These are phyloP conservation scores for Gracilaria gracilis DNA, from an alignment of 23 red algal species.

Conservation along the genomic window DNA sequence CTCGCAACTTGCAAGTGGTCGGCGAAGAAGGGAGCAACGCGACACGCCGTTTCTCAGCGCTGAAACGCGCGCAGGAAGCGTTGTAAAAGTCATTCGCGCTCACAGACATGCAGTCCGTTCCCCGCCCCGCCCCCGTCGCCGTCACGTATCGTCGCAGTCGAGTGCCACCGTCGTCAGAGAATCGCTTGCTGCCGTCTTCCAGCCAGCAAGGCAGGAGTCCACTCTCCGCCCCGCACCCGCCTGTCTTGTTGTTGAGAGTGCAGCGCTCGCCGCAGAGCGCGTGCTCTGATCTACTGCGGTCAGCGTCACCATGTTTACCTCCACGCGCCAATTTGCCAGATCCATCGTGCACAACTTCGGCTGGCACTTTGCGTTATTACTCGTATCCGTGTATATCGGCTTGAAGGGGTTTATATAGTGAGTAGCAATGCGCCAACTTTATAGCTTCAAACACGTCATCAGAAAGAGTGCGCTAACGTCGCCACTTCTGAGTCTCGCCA, in stretches of 20 bases:
- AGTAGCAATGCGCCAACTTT: constrained; percentile 34
- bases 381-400: constrained; percentile 65
- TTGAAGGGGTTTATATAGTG: constrained; percentile 74
- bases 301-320: constrained; percentile 34
- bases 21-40: neutral
- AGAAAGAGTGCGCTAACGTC: neutral
- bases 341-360: constrained; percentile 60
- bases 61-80: no score
- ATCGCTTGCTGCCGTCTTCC: neutral
- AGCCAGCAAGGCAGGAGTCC: neutral
- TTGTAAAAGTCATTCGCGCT: no score
- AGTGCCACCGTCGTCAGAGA: neutral
- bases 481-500: neutral
- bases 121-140: neutral
- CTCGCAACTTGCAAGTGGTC: no score
- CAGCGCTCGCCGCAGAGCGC: neutral
- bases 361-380: constrained; percentile 64
- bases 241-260: neutral
- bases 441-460: neutral
- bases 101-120: no score
- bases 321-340: constrained; percentile 32
- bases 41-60: no score
- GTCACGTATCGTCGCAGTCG: neutral
- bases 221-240: neutral
- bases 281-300: neutral